Base-by-base conservation (phyloP, 139 green algal genomes). In the Coccomyxa sp. region DNA sequence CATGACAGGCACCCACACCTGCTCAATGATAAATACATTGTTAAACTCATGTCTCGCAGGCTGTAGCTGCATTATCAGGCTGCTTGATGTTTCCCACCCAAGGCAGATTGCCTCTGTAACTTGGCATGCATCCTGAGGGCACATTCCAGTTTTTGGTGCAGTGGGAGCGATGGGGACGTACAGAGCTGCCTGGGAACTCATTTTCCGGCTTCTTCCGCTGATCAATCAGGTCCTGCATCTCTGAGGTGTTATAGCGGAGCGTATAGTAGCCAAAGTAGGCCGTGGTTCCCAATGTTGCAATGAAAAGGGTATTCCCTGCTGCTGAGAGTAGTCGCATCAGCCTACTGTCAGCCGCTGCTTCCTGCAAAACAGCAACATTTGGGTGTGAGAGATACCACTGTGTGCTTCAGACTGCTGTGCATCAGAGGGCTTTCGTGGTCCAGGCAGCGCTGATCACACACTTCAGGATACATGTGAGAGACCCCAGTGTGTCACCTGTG, bases 181-280 rank as follows among this genome's bases (percentile, higher is more conserved):
- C 0, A 55, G 12, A 37, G 55, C 27, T 70, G 79, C 36, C 35
- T 35, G 36, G n/a, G 31, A 82, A 88, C 2, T 58, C 40, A 36
- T 84, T 84, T 39, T 81, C 85, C 22, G 73, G 39, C 39, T 75
- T 27, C 64, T 71, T 71, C 24, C 64, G 64, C 64, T 71, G 24
- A 22, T 37, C 24, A 34, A 71, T 71, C 24, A 89, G 82, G 8
- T 75, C 37, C 29, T 87, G 70, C 22, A 93, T 54, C 68, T 90
- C 68, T 4, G 85, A 64, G 8, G 73, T 74, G 36, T 58, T 70
- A 55, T 93, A 92, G 0, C 71, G 54, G 38, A 89, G 89, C 1
- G 85, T 90, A 75, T 94, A 94, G 77, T 94, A 94, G 0, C 86
- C 88, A 70, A 92, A 86, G 74, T 88, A 88, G 14, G 84, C 79